Conservation (phyloP, 495 filamentous ascomycete species). For the Diplogelasinospora grovesii region DNA sequence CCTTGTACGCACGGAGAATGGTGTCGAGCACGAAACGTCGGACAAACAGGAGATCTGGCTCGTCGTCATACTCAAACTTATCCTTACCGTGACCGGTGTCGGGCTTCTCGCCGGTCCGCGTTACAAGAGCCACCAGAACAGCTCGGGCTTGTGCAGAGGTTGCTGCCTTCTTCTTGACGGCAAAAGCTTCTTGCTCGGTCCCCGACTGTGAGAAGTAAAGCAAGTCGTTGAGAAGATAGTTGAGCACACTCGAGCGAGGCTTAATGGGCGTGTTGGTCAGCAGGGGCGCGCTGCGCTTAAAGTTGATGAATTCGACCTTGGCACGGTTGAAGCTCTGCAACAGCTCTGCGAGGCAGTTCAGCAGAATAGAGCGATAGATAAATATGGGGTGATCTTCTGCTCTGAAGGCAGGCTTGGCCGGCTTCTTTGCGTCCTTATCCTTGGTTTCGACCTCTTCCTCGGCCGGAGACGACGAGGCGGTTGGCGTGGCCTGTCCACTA, state of each 20-base stretch:
- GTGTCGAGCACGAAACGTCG: conserved; percentile 93
- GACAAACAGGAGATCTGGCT: conserved; percentile 83
- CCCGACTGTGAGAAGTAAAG: conserved; percentile 72
- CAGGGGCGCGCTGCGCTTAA: conserved; percentile 79
- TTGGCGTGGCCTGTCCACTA: conserved; percentile 18
- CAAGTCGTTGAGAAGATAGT: conserved; percentile 83
- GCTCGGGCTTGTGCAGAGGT: conserved; percentile 80
- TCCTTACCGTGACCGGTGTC: conserved; percentile 38
- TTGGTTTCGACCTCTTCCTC: conserved; percentile 25
- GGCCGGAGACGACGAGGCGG: conserved; percentile 14
- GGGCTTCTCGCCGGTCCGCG: conserved; percentile 75
- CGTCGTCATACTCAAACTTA: conserved; percentile 64
- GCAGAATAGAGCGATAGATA: conserved; percentile 89
- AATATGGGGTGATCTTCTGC: conserved; percentile 91
- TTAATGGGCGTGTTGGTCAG: conserved; percentile 81
- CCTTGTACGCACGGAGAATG: conserved; percentile 83
- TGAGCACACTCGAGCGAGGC: conserved; percentile 83
- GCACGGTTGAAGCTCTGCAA: conserved; percentile 88
- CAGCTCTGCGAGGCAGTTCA: conserved; percentile 89
- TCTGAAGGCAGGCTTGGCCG: conserved; percentile 75
- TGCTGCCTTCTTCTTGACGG: conserved; percentile 72
- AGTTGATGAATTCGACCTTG: conserved; percentile 98
- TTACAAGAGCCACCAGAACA: conserved; percentile 78
- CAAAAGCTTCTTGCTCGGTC: conserved; percentile 59
- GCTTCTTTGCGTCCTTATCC: conserved; percentile 55